A percentile compares a stretch with the other conserved stretches of the same genome.
Conservation (phyloP, 2,329 filamentous ascomycete species). For the Sporothrix brunneoviolacea region DNA sequence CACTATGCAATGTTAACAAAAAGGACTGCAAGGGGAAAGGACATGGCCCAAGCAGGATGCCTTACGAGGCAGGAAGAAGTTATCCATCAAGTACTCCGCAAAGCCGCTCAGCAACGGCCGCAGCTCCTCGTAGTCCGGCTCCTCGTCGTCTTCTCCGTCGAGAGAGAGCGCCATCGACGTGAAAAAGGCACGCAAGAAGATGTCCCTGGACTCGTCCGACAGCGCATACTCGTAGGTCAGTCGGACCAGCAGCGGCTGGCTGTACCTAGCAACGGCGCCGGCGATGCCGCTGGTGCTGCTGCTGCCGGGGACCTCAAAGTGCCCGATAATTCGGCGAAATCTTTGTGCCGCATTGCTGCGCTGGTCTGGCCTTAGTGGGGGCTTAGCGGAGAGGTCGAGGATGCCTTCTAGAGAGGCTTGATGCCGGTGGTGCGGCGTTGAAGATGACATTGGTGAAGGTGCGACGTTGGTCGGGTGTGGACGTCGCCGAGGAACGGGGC, state of each 20-base stretch:
- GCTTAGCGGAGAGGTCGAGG: conserved; percentile 15
- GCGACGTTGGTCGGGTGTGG: too few relatives aligned
- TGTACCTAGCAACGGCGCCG: too few relatives aligned
- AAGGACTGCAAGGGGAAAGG: too few relatives aligned
- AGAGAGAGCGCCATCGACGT: conserved; percentile 19
- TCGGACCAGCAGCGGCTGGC: conserved; percentile 21
- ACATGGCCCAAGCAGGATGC: neutral
- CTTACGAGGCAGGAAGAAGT: conserved; percentile 24
- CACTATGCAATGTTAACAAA: conserved; percentile 18
- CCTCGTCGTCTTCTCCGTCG: neutral
- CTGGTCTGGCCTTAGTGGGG: conserved; percentile 14
- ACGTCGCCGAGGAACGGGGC: too few relatives aligned
- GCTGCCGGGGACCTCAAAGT: conserved; percentile 16
- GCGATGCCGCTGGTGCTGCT: neutral
- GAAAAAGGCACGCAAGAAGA: conserved; percentile 23
- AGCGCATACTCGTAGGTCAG: conserved; percentile 23
- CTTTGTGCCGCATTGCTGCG: conserved; percentile 16
- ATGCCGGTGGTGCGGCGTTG: conserved; percentile 24
- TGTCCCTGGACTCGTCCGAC: conserved; percentile 22
- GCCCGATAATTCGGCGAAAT: conserved; percentile 19
- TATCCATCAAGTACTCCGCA: conserved; percentile 22
- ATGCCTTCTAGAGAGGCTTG: conserved; percentile 18
- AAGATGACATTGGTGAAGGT: neutral
- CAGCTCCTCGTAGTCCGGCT: conserved; percentile 16
- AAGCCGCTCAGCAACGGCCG: conserved; percentile 19